Conservation (phyloP, 441 rosid species). For the Heliophila coronopifolia region DNA sequence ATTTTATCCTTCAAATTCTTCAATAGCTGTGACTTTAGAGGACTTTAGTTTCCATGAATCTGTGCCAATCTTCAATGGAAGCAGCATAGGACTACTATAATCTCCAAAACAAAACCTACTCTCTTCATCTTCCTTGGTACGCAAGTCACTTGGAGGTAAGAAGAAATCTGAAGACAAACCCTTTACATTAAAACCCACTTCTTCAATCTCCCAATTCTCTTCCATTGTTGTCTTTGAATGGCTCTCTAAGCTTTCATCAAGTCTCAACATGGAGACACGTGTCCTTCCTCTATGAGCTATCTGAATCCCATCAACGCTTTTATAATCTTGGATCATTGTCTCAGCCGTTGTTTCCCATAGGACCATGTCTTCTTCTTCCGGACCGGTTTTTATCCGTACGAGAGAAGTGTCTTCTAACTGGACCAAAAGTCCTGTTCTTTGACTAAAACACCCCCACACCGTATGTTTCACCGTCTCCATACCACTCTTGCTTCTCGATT, state of each 20-base stretch:
- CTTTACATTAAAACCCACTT: slow-evolving; percentile 71
- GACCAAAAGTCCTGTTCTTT: slow-evolving; percentile 68
- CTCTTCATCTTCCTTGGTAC: slow-evolving; percentile 43
- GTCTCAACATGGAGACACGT: slow-evolving; percentile 49
- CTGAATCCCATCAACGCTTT: slow-evolving; percentile 66
- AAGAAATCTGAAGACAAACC: slow-evolving; percentile 82
- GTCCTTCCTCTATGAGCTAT: slow-evolving; percentile 74
- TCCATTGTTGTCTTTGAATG: slow-evolving; percentile 80
- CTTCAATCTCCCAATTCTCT: slow-evolving; percentile 85
- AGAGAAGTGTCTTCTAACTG: slow-evolving; percentile 65
- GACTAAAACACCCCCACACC: slow-evolving; percentile 77
- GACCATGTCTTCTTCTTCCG: slow-evolving; percentile 32
- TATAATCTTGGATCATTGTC: slow-evolving; percentile 60
- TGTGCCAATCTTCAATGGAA: slow-evolving; percentile 41
- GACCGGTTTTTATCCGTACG: slow-evolving; percentile 42
- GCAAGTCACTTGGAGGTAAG: slow-evolving; percentile 69
- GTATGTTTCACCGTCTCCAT: slow-evolving; percentile 33
- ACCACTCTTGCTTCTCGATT: slow-evolving; percentile 26
- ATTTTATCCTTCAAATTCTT: slow-evolving; percentile 31
- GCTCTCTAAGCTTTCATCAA: slow-evolving; percentile 49
- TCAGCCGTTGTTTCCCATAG: slow-evolving; percentile 81
- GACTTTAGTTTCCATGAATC: slow-evolving; percentile 38
- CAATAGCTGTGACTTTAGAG: slow-evolving; percentile 55
- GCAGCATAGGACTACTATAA: slow-evolving; percentile 21
- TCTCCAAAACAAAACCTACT: slow-evolving; percentile 17